A percentile compares a stretch with the other conserved stretches of the same genome.
Conservation (phyloP, 2,329 filamentous ascomycete species). For the Curvularia sp. region DNA sequence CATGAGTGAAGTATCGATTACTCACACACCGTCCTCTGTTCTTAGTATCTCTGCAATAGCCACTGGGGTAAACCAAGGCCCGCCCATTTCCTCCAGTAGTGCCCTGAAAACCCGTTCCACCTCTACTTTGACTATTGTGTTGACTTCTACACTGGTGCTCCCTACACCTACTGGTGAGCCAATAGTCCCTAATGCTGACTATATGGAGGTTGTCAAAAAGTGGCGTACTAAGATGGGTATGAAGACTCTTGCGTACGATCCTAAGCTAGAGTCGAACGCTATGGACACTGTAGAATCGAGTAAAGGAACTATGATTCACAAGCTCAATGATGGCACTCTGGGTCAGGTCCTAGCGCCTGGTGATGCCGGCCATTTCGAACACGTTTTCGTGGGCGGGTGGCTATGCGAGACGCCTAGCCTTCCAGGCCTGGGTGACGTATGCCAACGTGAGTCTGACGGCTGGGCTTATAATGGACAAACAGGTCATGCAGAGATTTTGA, state of each 20-base stretch:
- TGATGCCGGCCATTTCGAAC: slow-evolving; percentile 10
- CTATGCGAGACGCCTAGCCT: slow-evolving; percentile 21
- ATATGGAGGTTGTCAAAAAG: slow-evolving; percentile 35
- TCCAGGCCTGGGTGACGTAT: slow-evolving; percentile 13
- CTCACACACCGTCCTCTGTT: background rate
- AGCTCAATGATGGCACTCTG: slow-evolving; percentile 16
- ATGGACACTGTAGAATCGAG: background rate
- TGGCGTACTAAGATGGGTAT: too few relatives aligned
- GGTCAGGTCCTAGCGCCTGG: slow-evolving; percentile 22
- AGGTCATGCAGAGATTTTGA: slow-evolving; percentile 17
- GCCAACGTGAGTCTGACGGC: slow-evolving; percentile 14
- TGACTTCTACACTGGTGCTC: too few relatives aligned
- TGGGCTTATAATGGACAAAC: slow-evolving; percentile 10
- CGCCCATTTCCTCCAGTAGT: background rate
- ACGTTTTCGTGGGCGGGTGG: slow-evolving; percentile 24
- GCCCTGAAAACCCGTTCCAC: background rate
- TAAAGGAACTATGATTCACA: slow-evolving; percentile 21
- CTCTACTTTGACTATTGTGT: too few relatives aligned
- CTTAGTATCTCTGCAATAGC: background rate
- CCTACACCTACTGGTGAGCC: slow-evolving; percentile 16
- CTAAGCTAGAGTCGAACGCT: slow-evolving; percentile 13
- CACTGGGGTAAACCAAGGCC: background rate
- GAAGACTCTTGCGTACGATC: slow-evolving; percentile 29
- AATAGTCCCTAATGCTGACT: slow-evolving; percentile 23
- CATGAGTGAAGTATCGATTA: background rate